These are phyloP conservation scores for Cystobasidium onofrii DNA, from an alignment of 768 basidiomycete species.

Conservation along the genomic window DNA sequence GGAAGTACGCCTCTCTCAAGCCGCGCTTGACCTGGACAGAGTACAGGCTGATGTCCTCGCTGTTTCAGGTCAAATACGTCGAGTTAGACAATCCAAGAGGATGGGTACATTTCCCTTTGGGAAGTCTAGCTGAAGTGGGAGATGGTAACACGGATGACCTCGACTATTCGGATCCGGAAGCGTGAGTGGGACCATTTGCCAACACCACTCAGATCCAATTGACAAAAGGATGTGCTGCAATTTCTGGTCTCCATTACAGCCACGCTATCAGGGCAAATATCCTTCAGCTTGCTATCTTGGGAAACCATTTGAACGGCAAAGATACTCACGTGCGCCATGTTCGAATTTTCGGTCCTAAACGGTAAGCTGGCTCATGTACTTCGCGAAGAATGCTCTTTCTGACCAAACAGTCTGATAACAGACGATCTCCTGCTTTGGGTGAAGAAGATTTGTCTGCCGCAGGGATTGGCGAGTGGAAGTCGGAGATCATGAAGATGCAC, in stretches of 20 bases:
- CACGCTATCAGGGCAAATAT: conserved; percentile 52
- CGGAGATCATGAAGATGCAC: conserved; percentile 63
- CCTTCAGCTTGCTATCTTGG: conserved; percentile 76
- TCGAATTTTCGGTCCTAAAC: conserved; percentile 71
- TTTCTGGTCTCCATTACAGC: neutral
- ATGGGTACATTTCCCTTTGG: conserved; percentile 80
- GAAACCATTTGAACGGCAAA: conserved; percentile 97
- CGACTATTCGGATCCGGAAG: conserved; percentile 29
- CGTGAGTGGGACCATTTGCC: too few relatives aligned
- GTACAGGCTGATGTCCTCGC: conserved; percentile 30
- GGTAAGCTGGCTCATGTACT: conserved; percentile 52
- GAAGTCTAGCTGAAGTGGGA: conserved; percentile 68
- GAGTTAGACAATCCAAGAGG: conserved; percentile 85
- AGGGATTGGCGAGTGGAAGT: conserved; percentile 65
- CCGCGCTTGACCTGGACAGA: too few relatives aligned
- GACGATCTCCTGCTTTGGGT: neutral
- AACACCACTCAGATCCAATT: too few relatives aligned
- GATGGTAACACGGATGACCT: conserved; percentile 58
- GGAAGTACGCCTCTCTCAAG: too few relatives aligned
- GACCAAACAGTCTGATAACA: neutral
- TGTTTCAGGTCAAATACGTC: conserved; percentile 50
- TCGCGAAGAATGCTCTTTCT: neutral
- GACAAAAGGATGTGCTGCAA: neutral
- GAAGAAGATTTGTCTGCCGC: conserved; percentile 46
- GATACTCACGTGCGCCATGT: conserved; percentile 95